A percentile compares a stretch with the other conserved stretches of the same genome.
phyloP scores from a whole-genome alignment of 495 filamentous ascomycete species.

The Parathielavia hyrcaniae region DNA sequence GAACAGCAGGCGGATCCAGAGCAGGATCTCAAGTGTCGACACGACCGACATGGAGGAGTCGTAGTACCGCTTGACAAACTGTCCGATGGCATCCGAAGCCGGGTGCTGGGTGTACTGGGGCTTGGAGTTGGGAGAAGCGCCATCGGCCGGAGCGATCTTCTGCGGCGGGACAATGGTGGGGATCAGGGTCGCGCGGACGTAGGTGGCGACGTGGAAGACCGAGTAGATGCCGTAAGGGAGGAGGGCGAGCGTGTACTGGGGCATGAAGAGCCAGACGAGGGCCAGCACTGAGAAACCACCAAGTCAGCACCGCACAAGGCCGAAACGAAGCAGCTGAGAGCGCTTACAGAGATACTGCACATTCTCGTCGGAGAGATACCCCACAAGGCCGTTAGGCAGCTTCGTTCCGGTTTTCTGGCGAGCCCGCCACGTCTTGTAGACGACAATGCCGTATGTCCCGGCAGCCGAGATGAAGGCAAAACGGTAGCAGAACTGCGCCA shows the following conservation, averaged over 20 bases:
- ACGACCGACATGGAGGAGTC: constrained; percentile 82
- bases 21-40: constrained; percentile 63
- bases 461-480: constrained; percentile 82
- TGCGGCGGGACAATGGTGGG: constrained; percentile 53
- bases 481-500: constrained; percentile 79
- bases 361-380: constrained; percentile 81
- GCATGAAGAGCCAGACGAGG: constrained; percentile 86
- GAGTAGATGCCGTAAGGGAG: constrained; percentile 96
- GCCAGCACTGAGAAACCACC: constrained; percentile 65
- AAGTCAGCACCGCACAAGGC: constrained; percentile 13
- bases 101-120: constrained; percentile 58
- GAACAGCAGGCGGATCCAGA: constrained; percentile 76
- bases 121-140: constrained; percentile 56
- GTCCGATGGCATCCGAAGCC: constrained; percentile 72
- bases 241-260: constrained; percentile 82
- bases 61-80: constrained; percentile 97
- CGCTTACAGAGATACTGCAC: constrained; percentile 84
- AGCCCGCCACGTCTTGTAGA: constrained; percentile 95
- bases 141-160: constrained; percentile 36
- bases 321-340: background rate
- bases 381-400: constrained; percentile 51
- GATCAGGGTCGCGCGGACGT: constrained; percentile 64
- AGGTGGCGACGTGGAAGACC: constrained; percentile 92
- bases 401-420: constrained; percentile 60
- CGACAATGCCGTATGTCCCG: constrained; percentile 92